Percentiles rank a stretch among this genome's conserved stretches.
These are phyloP conservation scores for Lagenidium sp. DNA, from an alignment of 352 stramenopile genomes.

Conservation along the genomic window DNA sequence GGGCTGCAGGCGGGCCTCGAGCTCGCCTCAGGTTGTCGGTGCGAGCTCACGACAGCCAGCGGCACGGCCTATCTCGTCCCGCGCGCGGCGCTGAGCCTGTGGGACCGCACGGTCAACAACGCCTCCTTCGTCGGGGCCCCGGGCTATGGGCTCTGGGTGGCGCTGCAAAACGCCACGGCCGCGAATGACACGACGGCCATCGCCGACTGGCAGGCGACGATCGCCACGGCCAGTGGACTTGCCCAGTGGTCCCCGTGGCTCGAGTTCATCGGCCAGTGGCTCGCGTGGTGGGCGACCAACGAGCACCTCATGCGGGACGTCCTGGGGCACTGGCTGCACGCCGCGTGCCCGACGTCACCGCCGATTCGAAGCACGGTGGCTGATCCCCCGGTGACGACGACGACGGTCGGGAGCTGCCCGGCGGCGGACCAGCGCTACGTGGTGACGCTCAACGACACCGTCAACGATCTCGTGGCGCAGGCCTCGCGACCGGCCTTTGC, in stretches of 20 bases:
- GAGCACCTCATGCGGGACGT: slow-evolving; percentile 52
- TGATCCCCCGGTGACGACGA: slow-evolving; percentile 9
- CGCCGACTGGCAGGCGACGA: slow-evolving; percentile 5
- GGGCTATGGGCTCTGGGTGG: slow-evolving; percentile 34
- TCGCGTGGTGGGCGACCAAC: slow-evolving; percentile 34
- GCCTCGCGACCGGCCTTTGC: slow-evolving; percentile 29
- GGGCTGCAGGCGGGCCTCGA: slow-evolving; percentile 36
- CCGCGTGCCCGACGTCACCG: slow-evolving; percentile 32
- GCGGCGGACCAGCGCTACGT: slow-evolving; percentile 12
- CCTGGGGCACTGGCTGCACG: slow-evolving; percentile 53
- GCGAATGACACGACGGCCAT: slow-evolving; percentile 7
- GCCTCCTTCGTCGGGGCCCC: slow-evolving; percentile 31
- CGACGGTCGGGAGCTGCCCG: slow-evolving; percentile 18
- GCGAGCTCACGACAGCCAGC: slow-evolving; percentile 21
- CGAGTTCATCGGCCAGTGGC: slow-evolving; percentile 40
- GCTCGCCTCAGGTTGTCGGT: slow-evolving; percentile 31
- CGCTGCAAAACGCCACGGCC: slow-evolving; percentile 15
- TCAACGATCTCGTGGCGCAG: slow-evolving; percentile 24
- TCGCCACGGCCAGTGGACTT: slow-evolving; percentile 17
- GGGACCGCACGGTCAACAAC: slow-evolving; percentile 17
- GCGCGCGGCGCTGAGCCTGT: slow-evolving; percentile 28
- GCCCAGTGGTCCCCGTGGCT: slow-evolving; percentile 46
- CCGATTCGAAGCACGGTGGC: slow-evolving; percentile 8
- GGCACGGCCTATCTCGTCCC: slow-evolving; percentile 36
- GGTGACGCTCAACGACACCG: slow-evolving; percentile 17